phyloP scores from a whole-genome alignment of 768 basidiomycete genomes.

The Leucocoprinus leucothites region DNA sequence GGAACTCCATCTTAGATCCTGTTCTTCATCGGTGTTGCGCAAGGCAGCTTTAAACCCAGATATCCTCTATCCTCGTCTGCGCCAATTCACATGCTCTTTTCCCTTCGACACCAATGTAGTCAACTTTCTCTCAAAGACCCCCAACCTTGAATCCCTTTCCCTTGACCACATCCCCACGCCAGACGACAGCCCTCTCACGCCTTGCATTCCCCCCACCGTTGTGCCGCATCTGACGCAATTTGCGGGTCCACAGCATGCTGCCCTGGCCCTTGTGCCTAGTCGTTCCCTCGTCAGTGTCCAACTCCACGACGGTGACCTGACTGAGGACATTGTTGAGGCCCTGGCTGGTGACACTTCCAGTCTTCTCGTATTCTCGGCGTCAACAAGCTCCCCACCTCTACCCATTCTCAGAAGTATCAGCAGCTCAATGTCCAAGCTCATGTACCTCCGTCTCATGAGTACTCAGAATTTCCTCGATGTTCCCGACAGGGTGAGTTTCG shows the following conservation, averaged over 20 bases:
- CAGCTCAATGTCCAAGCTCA: conserved; percentile 54
- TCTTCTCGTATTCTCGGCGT: conserved; percentile 55
- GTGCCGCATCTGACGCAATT: conserved; percentile 53
- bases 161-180: conserved; percentile 36
- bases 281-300: conserved; percentile 64
- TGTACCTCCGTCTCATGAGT: conserved; percentile 65
- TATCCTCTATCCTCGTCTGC: conserved; percentile 43
- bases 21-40: conserved; percentile 47
- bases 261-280: conserved; percentile 56
- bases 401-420: conserved; percentile 56
- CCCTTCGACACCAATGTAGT: conserved; percentile 56
- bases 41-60: conserved; percentile 15
- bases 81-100: conserved; percentile 58
- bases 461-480: conserved; percentile 48
- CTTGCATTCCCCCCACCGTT: conserved; percentile 34
- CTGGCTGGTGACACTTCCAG: conserved; percentile 49
- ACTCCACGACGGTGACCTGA: conserved; percentile 57
- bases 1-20: conserved; percentile 49
- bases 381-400: conserved; percentile 55
- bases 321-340: conserved; percentile 49
- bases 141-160: conserved; percentile 56
- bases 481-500: conserved; percentile 48
- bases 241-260: conserved; percentile 56
- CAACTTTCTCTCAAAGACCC: conserved; percentile 54
- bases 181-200: conserved; percentile 18